These are phyloP conservation scores for Talaromyces sp. DNA, from an alignment of 2,329 filamentous ascomycete species.

Conservation along the genomic window DNA sequence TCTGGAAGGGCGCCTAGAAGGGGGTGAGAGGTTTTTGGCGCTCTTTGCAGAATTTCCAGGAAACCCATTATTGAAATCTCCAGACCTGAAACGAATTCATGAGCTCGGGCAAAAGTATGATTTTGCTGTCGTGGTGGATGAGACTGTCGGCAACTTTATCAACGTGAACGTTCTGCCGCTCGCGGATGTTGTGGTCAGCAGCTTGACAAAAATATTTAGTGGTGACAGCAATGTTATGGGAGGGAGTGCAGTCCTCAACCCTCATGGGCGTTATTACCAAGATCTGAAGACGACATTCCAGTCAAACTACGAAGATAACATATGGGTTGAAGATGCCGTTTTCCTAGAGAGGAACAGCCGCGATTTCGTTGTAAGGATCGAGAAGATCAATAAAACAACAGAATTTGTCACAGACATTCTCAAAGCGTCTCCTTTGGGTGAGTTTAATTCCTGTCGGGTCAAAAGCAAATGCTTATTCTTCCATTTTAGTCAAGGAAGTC, in stretches of 20 bases:
- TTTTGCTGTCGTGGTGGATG: conserved; percentile 88
- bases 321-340: conserved; percentile 90
- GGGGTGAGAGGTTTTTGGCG: conserved; percentile 71
- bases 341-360: conserved; percentile 96
- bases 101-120: conserved; percentile 74
- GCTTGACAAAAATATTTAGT: conserved; percentile 93
- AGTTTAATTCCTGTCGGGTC: conserved; percentile 10
- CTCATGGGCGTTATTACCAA: conserved; percentile 65
- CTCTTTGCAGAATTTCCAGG: conserved; percentile 94
- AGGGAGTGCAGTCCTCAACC: conserved; percentile 65
- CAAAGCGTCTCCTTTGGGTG: conserved; percentile 50
- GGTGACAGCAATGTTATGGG: conserved; percentile 99
- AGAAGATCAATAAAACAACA: conserved; percentile 78
- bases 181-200: conserved; percentile 89
- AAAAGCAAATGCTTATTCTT: conserved; percentile 1
- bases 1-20: conserved; percentile 65
- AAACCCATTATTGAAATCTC: conserved; percentile 82
- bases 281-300: conserved; percentile 63
- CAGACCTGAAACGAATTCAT: conserved; percentile 78
- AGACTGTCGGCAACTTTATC: conserved; percentile 93
- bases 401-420: conserved; percentile 76
- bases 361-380: conserved; percentile 78
- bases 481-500: conserved; percentile 62
- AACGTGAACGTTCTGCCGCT: conserved; percentile 90
- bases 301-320: conserved; percentile 74